phyloP scores from a whole-genome alignment of 208 protist species.

The Acanthamoeba rhysodes region DNA sequence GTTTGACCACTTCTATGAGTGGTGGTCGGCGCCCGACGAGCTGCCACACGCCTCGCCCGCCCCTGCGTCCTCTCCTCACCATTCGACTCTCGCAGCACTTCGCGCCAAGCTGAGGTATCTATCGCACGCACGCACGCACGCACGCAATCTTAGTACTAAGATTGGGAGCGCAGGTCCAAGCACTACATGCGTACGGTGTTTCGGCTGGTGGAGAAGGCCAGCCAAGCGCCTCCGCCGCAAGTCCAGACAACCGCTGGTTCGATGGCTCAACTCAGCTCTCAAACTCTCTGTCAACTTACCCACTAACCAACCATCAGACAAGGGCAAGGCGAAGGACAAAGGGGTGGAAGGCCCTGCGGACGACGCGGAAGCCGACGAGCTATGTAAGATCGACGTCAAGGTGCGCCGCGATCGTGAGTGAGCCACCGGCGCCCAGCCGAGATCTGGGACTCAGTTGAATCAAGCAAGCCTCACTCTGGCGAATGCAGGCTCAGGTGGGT shows the following conservation, averaged over 20 bases:
- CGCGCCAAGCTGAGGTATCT: neutral
- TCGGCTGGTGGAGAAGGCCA: neutral
- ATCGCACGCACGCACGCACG: neutral
- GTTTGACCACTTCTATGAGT: neutral
- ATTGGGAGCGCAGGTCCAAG: neutral
- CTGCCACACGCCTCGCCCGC: neutral
- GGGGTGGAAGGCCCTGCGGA: neutral
- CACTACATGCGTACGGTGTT: conserved; percentile 32
- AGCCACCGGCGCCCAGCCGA: too few species aligned
- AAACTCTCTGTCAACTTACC: too few species aligned
- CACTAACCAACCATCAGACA: neutral
- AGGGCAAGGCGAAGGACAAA: neutral
- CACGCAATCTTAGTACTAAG: neutral
- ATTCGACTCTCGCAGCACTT: neutral
- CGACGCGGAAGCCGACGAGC: neutral
- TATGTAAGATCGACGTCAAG: neutral
- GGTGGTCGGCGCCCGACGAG: conserved; percentile 31
- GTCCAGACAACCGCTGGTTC: neutral
- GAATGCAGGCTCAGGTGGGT: neutral
- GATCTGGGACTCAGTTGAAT: too few species aligned
- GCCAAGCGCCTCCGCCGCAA: neutral
- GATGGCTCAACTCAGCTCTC: neutral
- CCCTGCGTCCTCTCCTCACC: neutral
- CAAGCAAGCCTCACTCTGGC: neutral
- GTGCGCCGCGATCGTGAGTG: neutral